Conservation (phyloP, 148 eudicot species). For the Arbutus unedo region DNA sequence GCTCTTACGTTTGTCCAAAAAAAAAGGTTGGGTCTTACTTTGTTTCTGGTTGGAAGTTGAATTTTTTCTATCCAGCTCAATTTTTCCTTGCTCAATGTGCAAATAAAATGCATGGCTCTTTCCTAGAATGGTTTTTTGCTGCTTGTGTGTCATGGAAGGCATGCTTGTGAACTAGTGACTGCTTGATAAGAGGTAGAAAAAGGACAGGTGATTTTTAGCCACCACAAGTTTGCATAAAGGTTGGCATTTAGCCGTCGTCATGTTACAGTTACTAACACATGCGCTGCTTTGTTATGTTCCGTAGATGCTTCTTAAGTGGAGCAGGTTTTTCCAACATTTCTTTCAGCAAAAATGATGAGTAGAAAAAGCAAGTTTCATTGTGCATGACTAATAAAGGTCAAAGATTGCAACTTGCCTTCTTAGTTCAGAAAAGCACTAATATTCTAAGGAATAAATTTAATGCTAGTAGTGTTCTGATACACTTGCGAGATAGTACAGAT, state of each 20-base stretch:
- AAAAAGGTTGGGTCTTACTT: neutral
- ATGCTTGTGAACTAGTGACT: neutral
- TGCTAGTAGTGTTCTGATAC: too few species aligned
- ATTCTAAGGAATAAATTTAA: too few species aligned
- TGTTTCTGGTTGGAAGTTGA: neutral
- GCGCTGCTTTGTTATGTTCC: neutral
- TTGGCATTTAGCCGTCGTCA: neutral
- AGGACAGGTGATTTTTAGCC: neutral
- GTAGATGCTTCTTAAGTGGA: slow-evolving; percentile 1
- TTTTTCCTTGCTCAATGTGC: neutral
- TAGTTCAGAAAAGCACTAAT: too few species aligned
- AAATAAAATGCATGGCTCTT: neutral
- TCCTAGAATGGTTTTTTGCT: neutral
- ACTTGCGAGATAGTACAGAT: too few species aligned
- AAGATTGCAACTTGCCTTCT: too few species aligned
- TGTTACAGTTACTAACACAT: neutral
- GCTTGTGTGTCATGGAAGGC: neutral
- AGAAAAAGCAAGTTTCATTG: too few species aligned
- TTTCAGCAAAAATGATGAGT: too few species aligned
- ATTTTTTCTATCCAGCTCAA: neutral
- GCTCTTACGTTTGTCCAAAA: neutral
- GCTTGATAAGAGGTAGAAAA: neutral
- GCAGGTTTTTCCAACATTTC: neutral
- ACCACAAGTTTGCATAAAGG: neutral
- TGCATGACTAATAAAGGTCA: too few species aligned